Base-by-base conservation (phyloP, 345 rosid genomes). In the Microthlaspi erraticum region DNA sequence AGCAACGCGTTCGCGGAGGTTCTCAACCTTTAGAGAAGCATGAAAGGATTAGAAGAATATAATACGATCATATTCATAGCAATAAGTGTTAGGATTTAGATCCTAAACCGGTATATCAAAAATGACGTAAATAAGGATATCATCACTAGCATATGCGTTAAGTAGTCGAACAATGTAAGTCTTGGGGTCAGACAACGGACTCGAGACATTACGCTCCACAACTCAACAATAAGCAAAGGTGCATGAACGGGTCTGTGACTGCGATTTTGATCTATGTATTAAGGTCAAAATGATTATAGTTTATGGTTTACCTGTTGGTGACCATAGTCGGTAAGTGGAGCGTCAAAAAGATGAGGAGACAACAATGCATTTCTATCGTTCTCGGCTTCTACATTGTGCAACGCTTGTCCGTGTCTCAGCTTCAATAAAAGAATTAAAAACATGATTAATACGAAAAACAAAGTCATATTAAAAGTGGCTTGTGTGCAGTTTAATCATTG, bases 371-470 rank as follows among this genome's bases (percentile, higher is more conserved):
- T 55, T 7, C 83, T 78, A 79, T 81, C 79, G 18, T 65, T 82
- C 41, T 72, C 78, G 51, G 82, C 87, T 64, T 80, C 88, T 5
- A 83, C 82, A 45, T 89, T 89, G 79, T 89, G 92, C 59, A 76
- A 34, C 7, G 88, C 96, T 73, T 86, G 83, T 48, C 88, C 92
- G 70, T 89, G 96, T 81, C 96, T 82, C 74, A 89, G 74, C 95
- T 89, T 76, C 5, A 61, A 17, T 39, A 14, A 46, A 54, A 7
- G 3, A 70, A 48, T 46, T 1, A 63, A 10, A 46, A 55, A 39
- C 2, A 49, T n/a, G 5, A 64, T 19, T 36, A 31, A 5, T 46
- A 62, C 6, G 8, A 10, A 70, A 63, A 10, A 12, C 53, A 32
- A 32, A 20, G 38, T 33, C 16, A 38, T 67, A 14, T 12, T 51